These are phyloP conservation scores for Citrus sp. DNA, from an alignment of 345 rosid species.

Conservation along the genomic window DNA sequence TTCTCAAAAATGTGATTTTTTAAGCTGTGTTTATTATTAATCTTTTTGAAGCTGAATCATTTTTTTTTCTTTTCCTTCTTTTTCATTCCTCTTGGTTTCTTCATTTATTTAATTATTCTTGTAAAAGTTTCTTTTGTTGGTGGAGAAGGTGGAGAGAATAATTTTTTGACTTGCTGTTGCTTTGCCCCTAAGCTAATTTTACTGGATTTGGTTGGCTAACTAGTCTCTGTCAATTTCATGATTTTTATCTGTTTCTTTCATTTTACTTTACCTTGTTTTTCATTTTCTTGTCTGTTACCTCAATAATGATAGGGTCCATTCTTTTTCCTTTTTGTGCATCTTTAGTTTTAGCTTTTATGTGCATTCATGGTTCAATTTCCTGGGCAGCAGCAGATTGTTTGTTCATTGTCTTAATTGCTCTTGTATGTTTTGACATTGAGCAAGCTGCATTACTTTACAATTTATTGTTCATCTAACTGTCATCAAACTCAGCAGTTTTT, in stretches of 20 bases:
- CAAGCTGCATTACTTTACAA: not conserved
- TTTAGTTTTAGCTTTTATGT: not conserved
- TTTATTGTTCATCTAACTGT: not conserved
- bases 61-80: too few species aligned
- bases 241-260: not conserved
- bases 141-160: not conserved
- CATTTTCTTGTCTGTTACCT: not conserved
- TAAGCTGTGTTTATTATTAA: not conserved
- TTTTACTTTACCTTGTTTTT: not conserved
- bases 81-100: too few species aligned
- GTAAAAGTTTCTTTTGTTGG: not conserved
- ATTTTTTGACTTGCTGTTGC: not conserved
- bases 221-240: not conserved
- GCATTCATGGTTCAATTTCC: not conserved
- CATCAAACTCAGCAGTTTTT: not conserved
- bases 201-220: conserved; percentile 9
- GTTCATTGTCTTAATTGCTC: not conserved
- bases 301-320: not conserved
- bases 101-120: too few species aligned
- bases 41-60: too few species aligned
- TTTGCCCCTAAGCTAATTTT: conserved; percentile 2
- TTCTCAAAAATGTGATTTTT: not conserved
- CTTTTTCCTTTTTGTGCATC: not conserved
- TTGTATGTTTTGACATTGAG: not conserved
- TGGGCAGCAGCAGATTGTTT: not conserved